Conservation (phyloP, 2,329 filamentous ascomycete species). For the Coleophoma cylindrospora region DNA sequence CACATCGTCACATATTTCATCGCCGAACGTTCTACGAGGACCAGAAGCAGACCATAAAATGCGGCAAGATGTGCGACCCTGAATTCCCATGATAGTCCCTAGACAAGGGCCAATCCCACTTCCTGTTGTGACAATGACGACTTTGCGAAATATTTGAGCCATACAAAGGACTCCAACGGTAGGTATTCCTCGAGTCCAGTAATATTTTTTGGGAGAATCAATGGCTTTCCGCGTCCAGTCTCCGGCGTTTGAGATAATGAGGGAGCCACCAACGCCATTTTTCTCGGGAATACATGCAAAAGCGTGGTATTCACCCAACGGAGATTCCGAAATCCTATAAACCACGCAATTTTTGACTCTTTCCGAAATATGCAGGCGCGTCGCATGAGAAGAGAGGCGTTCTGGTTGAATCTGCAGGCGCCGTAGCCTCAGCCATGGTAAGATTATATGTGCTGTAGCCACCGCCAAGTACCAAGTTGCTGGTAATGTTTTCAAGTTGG, state of each 20-base stretch:
- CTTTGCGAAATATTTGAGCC: conserved; percentile 27
- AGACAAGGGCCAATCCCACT: conserved; percentile 32
- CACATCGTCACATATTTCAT: conserved; percentile 25
- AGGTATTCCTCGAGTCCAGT: conserved; percentile 51
- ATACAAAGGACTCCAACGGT: conserved; percentile 30
- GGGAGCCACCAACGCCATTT: conserved; percentile 40
- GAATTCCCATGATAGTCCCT: conserved; percentile 22
- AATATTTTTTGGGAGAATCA: conserved; percentile 39
- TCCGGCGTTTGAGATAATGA: conserved; percentile 50
- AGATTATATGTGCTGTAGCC: conserved; percentile 45
- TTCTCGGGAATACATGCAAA: conserved; percentile 52
- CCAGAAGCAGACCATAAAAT: conserved; percentile 30
- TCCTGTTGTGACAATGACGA: conserved; percentile 33
- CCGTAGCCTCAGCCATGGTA: conserved; percentile 54
- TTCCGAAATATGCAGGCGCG: conserved; percentile 48
- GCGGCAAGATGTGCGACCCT: conserved; percentile 12
- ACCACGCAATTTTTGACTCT: conserved; percentile 35
- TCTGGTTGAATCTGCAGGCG: conserved; percentile 46
- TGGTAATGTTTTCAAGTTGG: conserved; percentile 26
- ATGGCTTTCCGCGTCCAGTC: conserved; percentile 53
- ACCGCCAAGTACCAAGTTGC: conserved; percentile 51
- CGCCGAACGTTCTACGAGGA: conserved; percentile 26
- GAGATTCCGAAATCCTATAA: conserved; percentile 41
- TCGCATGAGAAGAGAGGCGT: conserved; percentile 50
- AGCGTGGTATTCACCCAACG: conserved; percentile 50